Conservation (phyloP, 1,139 yeast species). For the Entelexis sorbosivorans region DNA sequence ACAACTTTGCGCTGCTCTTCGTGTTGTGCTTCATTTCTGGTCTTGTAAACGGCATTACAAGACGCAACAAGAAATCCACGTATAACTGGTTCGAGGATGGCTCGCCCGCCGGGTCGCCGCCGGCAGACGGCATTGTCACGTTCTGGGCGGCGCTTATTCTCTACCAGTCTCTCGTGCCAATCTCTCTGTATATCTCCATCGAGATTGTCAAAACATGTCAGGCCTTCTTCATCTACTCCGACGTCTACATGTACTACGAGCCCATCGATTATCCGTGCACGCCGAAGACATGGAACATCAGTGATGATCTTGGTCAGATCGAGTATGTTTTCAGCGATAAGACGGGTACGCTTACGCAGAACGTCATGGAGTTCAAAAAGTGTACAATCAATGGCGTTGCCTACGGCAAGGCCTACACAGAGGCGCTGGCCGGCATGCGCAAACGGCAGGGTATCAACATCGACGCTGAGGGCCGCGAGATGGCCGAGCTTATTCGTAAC, state of each 20-base stretch:
- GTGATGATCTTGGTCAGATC: slow-evolving; percentile 94
- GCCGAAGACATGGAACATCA: slow-evolving; percentile 93
- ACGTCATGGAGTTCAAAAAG: slow-evolving; percentile 92
- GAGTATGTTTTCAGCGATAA: slow-evolving; percentile 92
- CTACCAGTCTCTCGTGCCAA: slow-evolving; percentile 87
- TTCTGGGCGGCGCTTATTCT: slow-evolving; percentile 84
- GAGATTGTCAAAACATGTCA: slow-evolving; percentile 92
- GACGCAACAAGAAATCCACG: slow-evolving; percentile 40
- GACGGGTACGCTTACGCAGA: slow-evolving; percentile 90
- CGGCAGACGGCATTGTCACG: slow-evolving; percentile 69
- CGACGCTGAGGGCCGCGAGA: slow-evolving; percentile 52
- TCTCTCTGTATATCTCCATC: slow-evolving; percentile 84
- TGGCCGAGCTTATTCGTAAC: slow-evolving; percentile 48
- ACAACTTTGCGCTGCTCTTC: slow-evolving; percentile 67
- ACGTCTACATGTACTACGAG: slow-evolving; percentile 73
- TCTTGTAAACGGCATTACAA: slow-evolving; percentile 56
- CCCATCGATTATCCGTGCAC: slow-evolving; percentile 86
- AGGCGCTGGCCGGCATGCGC: slow-evolving; percentile 85
- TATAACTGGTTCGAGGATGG: slow-evolving; percentile 63
- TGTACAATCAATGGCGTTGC: slow-evolving; percentile 79
- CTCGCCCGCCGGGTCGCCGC: slow-evolving; percentile 51
- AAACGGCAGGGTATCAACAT: slow-evolving; percentile 79
- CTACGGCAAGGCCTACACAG: slow-evolving; percentile 92
- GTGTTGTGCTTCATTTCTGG: slow-evolving; percentile 75
- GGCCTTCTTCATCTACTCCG: slow-evolving; percentile 86